Conservation (phyloP, 306 rosid species). For the Adenanthera pavonina region DNA sequence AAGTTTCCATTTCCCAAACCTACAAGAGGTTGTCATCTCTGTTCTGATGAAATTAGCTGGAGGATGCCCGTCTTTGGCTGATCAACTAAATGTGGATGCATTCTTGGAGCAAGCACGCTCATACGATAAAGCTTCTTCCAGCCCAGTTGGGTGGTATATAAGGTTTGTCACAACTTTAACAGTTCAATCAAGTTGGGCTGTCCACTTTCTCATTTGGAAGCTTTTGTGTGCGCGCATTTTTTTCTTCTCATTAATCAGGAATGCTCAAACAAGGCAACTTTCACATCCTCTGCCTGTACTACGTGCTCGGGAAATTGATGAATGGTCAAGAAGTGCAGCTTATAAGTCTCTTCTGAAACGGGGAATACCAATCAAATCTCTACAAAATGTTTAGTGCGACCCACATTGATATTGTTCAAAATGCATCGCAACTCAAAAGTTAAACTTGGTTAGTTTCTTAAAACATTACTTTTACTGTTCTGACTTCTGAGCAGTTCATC, state of each 20-base stretch:
- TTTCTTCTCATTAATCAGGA: conserved; percentile 48
- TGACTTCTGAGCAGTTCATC: conserved; percentile 24
- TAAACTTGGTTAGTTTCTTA: conserved; percentile 41
- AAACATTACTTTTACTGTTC: conserved; percentile 28
- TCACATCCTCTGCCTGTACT: conserved; percentile 95
- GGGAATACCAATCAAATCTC: conserved; percentile 49
- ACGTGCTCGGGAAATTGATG: conserved; percentile 95
- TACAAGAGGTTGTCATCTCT: conserved; percentile 96
- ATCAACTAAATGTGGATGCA: conserved; percentile 93
- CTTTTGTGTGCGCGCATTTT: neutral
- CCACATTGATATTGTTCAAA: conserved; percentile 29
- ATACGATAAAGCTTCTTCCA: conserved; percentile 94
- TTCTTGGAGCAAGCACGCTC: conserved; percentile 98
- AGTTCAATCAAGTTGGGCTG: conserved; percentile 12
- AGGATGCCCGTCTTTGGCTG: conserved; percentile 95
- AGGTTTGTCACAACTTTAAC: conserved; percentile 53
- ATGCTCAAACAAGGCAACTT: conserved; percentile 93
- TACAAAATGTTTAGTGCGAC: conserved; percentile 44
- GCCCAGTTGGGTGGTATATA: conserved; percentile 94
- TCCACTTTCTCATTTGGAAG: conserved; percentile 23
- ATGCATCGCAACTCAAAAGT: conserved; percentile 29
- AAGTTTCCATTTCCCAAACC: conserved; percentile 49
- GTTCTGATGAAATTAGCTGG: conserved; percentile 99
- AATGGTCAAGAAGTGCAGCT: conserved; percentile 84
- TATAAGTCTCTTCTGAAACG: conserved; percentile 69